Percentiles rank a stretch among this genome's conserved stretches.
phyloP scores from a whole-genome alignment of 2,329 filamentous ascomycete genomes.

The Dendryphion nanum region DNA sequence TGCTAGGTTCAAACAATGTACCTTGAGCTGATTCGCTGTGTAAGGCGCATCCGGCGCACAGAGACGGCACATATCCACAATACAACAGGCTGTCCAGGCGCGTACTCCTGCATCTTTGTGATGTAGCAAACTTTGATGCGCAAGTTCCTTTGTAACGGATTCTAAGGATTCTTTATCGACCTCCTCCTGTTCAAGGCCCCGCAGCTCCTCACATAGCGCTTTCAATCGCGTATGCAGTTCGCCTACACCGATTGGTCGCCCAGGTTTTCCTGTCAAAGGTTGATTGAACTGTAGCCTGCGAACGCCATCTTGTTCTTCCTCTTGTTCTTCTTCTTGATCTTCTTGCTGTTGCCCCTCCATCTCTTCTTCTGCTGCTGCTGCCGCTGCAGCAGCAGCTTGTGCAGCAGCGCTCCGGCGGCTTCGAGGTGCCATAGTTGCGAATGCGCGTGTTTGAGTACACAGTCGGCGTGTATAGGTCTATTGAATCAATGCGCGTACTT shows the following conservation, averaged over 20 bases:
- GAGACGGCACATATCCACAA: slow-evolving; percentile 89
- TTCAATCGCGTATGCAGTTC: slow-evolving; percentile 81
- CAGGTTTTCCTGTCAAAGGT: slow-evolving; percentile 85
- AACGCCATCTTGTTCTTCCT: slow-evolving; percentile 24
- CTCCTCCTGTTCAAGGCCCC: slow-evolving; percentile 82
- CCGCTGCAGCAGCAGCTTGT: too few species aligned
- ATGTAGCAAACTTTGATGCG: slow-evolving; percentile 73
- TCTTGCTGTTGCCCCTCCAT: slow-evolving; percentile 13
- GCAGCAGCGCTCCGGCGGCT: slow-evolving; percentile 39
- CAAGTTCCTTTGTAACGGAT: slow-evolving; percentile 81
- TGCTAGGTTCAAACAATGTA: slow-evolving; percentile 46
- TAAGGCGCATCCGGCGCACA: slow-evolving; percentile 96
- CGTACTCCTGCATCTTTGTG: slow-evolving; percentile 94
- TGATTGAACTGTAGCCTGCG: slow-evolving; percentile 73
- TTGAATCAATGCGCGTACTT: too few species aligned
- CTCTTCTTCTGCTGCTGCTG: slow-evolving; percentile 20
- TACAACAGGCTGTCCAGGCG: slow-evolving; percentile 82
- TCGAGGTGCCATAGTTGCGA: slow-evolving; percentile 40
- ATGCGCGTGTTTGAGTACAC: too few species aligned
- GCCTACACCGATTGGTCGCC: slow-evolving; percentile 80
- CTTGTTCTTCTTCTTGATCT: slow-evolving; percentile 7
- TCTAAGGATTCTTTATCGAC: slow-evolving; percentile 79
- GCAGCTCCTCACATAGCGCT: slow-evolving; percentile 76
- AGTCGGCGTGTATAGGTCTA: too few species aligned
- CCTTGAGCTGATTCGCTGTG: slow-evolving; percentile 85